Conservation (phyloP, 306 rosid species). For the Ammopiptanthus mongolicus region DNA sequence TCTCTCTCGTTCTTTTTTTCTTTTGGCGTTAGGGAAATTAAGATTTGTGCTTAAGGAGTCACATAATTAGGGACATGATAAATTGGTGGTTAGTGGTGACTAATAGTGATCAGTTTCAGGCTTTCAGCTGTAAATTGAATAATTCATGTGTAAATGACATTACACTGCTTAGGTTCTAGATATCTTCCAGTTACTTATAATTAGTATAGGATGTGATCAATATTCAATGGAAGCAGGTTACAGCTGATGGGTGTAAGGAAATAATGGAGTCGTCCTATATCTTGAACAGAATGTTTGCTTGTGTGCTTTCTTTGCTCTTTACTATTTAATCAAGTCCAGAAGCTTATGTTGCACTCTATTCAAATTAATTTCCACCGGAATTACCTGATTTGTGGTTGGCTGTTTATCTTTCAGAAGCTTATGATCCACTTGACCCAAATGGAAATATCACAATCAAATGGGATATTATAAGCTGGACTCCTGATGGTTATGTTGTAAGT, state of each 20-base stretch:
- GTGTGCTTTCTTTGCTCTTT: neutral
- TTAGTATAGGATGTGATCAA: neutral
- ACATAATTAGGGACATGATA: neutral
- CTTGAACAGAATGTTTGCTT: neutral
- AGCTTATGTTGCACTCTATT: no score
- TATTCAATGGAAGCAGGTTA: neutral
- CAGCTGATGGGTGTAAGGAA: neutral
- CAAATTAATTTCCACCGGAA: neutral
- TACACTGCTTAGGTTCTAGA: neutral
- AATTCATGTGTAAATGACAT: neutral
- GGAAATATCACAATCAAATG: conserved; percentile 78
- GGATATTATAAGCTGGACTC: conserved; percentile 68
- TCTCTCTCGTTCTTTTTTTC: no score
- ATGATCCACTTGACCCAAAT: conserved; percentile 78
- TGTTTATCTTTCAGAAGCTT: conserved; percentile 60
- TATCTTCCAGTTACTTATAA: neutral
- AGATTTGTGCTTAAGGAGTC: neutral
- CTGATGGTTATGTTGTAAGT: conserved; percentile 82
- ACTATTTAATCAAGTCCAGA: neutral
- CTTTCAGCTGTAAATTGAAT: neutral
- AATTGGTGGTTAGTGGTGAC: neutral
- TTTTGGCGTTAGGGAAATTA: neutral
- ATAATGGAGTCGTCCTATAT: neutral
- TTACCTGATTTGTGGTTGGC: neutral
- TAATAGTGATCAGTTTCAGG: neutral